Conservation (phyloP, 306 rosid genomes). For the Cucumis hystrix region DNA sequence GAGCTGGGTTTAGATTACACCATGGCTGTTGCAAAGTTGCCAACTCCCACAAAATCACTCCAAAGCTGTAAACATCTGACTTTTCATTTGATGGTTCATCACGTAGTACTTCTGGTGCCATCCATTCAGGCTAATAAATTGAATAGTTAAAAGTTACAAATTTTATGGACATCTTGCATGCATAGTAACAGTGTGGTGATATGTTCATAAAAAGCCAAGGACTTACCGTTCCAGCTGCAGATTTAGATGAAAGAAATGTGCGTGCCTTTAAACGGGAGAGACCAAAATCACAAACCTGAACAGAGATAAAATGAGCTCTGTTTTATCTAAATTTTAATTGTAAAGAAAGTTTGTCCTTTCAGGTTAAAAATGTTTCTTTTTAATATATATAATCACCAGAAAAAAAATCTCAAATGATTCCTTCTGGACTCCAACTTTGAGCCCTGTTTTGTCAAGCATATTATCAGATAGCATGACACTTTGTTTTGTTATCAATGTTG, state of each 20-base stretch:
- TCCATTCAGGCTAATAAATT: constrained; percentile 69
- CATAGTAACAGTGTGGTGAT: neutral
- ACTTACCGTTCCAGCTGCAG: constrained; percentile 99
- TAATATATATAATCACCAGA: neutral
- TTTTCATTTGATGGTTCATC: constrained; percentile 96
- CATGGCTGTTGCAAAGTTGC: constrained; percentile 91
- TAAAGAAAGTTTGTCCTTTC: neutral
- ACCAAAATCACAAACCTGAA: constrained; percentile 93
- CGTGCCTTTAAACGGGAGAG: constrained; percentile 93
- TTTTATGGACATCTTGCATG: neutral
- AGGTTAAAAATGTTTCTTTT: neutral
- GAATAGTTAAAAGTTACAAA: constrained; percentile 2
- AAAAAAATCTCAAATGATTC: neutral
- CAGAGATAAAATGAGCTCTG: neutral
- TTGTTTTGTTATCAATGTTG: neutral
- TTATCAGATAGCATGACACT: neutral
- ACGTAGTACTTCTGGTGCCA: constrained; percentile 99
- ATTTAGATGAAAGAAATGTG: constrained; percentile 92
- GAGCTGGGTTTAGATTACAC: constrained; percentile 85
- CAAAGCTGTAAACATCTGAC: constrained; percentile 94
- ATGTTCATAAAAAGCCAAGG: constrained; percentile 5
- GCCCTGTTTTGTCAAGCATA: neutral
- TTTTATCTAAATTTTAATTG: neutral
- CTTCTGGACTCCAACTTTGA: neutral
- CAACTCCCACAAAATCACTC: constrained; percentile 91